Evolutionary conservation across 306 rosid genomes (phyloP), one percentile per base, ranked within the genome.

Genomic region (Clitoria ternatea): DNA sequence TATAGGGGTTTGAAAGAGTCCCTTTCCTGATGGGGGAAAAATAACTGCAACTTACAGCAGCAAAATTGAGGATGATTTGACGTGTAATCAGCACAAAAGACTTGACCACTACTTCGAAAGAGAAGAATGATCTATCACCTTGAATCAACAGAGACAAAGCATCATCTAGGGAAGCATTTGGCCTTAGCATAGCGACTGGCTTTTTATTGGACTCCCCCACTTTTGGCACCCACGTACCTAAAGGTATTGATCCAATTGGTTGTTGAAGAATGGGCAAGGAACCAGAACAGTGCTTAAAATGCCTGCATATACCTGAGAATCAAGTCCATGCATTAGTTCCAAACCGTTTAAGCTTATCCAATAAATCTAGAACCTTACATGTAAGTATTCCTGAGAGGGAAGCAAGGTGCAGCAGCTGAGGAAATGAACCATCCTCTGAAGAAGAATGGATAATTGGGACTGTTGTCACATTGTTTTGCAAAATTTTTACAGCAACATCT

Each of bases 221-320:
- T 57, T 79, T 82, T 30, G 92, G 82, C 62, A 70, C 79, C 96
- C 92, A 84, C 1, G 86, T 80, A 30, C 92, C 96, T 74, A 86
- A 42, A 59, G 79, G 90, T 42, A 89, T 73, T 52, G 84, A 77
- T 73, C 84, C 73, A 70, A 86, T 79, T 6, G 90, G 90, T 14
- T 70, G 73, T 42, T 84, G 85, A 68, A 89, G 96, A 76, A 89
- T 72, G 52, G 96, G 96, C 79, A 89, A 71, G 66, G 85, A 82
- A 62, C 61, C 61, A 62, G 74, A 64, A 45, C 61, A 76, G 73
- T 89, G 80, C 82, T 87, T 74, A 66, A 89, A 86, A 57, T 86
- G 71, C 82, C 85, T 78, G 79, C 91, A 86, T 71, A 89, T 84
- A 73, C 89, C 96, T 89, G 89, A 71, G 78, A 80, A 59, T 47